Base-by-base conservation (phyloP, 2,329 filamentous ascomycete species). In the Beauveria sp. region DNA sequence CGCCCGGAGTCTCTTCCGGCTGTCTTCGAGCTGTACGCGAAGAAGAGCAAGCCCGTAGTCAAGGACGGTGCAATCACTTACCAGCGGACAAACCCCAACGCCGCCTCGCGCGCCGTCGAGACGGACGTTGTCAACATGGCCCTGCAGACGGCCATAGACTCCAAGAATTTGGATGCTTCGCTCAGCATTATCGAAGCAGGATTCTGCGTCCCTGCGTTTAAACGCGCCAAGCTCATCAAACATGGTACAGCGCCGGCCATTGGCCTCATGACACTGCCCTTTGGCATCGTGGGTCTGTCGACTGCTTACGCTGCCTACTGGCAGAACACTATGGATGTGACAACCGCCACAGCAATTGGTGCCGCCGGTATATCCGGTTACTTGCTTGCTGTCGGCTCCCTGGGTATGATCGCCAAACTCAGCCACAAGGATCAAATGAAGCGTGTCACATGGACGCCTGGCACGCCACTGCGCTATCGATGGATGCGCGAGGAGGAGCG, bases 351-450 rank as follows among this genome's bases (percentile, higher is more conserved):
- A 2, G 84, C 84, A 12, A 85, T 96, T 64, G 88, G 89, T 5
- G 91, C 96, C 71, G 84, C 84, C 0, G 93, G 90, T 14, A 89
- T 95, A 55, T 77, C 93, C 64, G 89, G 91, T 7, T 99, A 98
- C 73, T 81, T 96, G 48, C 83, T 86, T 22, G 90, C 91, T 65
- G 92, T 92, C 5, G 87, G 85, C 4, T 91, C 88, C 10, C 84
- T 98, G 59, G 95, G 93, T 3, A 77, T 95, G 48, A 85, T 98
- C 43, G 91, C 93, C 9, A 79, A 96, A 63, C 87, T 91, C 28
- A 97, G 93, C 40, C 82, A 88, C 64, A 97, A 97, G 74, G 93
- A 98, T 73, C 92, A 98, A 75, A 96, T 97, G 90, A 88, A 89
- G 69, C 86, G 95, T 22, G 91, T 98, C 5, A 93, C 91, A 2